Conservation (phyloP, 1,139 yeast species). For the Taphrina betulina region DNA sequence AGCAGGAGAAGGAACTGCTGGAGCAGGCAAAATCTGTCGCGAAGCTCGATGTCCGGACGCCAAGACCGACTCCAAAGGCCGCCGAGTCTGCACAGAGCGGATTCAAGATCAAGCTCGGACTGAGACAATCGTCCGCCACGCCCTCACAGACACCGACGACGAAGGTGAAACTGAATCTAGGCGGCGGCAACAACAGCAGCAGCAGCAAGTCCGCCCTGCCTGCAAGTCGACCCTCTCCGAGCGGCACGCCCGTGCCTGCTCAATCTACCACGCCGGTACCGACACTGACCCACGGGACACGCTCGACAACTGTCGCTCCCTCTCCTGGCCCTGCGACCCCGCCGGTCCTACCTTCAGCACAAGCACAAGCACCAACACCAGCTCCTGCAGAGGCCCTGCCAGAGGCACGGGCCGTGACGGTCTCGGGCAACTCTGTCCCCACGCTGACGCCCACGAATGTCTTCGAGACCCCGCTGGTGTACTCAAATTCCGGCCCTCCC, state of each 20-base stretch:
- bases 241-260: conserved; percentile 6
- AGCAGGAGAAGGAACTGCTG: conserved; percentile 4
- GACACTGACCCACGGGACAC: not conserved
- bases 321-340: not conserved
- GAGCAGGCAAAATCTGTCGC: conserved; percentile 2
- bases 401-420: conserved; percentile 3
- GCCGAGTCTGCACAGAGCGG: not conserved
- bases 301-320: not conserved
- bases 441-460: conserved; percentile 1
- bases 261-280: conserved; percentile 16
- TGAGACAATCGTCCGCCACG: conserved; percentile 19
- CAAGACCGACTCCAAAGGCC: not conserved
- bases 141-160: conserved; percentile 4
- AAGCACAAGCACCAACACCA: not conserved
- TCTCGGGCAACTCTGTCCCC: not conserved
- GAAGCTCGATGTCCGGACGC: conserved; percentile 4
- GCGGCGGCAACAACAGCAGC: too few species aligned
- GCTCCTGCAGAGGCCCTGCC: not conserved
- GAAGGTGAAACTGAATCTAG: conserved; percentile 7
- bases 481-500: conserved; percentile 14
- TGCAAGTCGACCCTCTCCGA: not conserved
- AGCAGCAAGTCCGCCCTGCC: not conserved
- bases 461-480: not conserved
- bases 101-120: conserved; percentile 23
- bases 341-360: not conserved